These are phyloP conservation scores for Stentor coeruleus DNA, from an alignment of 73 alveolate genomes.

Conservation along the genomic window DNA sequence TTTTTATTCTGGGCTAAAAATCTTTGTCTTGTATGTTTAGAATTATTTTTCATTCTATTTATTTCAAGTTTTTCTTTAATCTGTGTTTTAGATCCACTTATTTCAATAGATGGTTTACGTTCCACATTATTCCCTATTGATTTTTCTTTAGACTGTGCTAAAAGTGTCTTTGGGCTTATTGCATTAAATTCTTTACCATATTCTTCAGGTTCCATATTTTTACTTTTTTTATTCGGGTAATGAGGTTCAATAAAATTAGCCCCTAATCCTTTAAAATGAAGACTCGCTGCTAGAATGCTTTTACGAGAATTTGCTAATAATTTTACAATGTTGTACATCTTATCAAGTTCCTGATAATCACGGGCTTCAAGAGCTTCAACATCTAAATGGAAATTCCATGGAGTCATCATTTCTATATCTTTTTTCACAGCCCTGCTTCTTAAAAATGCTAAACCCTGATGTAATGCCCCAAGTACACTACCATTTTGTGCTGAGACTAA, in stretches of 20 bases:
- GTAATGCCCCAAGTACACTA: slow-evolving; percentile 38
- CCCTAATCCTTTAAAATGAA: background rate
- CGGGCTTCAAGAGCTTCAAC: background rate
- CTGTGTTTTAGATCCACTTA: background rate
- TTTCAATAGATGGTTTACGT: background rate
- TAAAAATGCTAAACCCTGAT: slow-evolving; percentile 34
- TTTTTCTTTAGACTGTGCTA: background rate
- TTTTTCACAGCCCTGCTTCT: background rate
- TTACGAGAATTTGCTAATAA: background rate
- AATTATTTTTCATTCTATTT: background rate
- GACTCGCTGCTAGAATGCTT: background rate
- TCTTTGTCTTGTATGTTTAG: background rate
- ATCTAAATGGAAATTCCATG: slow-evolving; percentile 14
- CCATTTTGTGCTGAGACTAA: slow-evolving; percentile 40
- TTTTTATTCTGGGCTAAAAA: background rate
- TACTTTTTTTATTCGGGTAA: background rate
- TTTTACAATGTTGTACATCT: background rate
- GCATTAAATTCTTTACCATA: background rate
- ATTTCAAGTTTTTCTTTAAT: background rate
- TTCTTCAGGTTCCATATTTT: background rate
- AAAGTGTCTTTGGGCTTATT: background rate
- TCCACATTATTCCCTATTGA: background rate
- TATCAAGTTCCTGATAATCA: background rate
- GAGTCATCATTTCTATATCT: background rate
- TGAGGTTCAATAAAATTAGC: slow-evolving; percentile 1